Base-by-base conservation (phyloP, 2,329 filamentous ascomycete species). In the Hirsutella minnesotensis region DNA sequence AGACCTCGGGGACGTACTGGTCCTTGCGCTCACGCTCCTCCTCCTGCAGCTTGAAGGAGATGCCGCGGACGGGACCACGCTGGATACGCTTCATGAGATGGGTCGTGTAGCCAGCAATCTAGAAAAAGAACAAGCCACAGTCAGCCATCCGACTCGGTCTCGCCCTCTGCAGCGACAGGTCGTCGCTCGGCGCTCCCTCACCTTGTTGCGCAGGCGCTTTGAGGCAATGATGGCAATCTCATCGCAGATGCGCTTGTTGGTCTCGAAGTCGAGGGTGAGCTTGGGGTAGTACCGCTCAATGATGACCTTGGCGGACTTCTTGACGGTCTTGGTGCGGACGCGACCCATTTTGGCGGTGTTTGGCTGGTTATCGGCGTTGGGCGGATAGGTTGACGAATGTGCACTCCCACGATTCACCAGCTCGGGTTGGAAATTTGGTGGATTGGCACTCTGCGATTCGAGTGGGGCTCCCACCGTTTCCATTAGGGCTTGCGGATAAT, bases 21-120 rank as follows among this genome's bases (percentile, higher is more conserved):
- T 98, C 92, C 86, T 98, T 98, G 69, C 92, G 85, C 77, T 98
- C 92, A 80, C 92, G 87, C 83, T 98, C 92, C 79, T 98, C 92
- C 78, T 98, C 92, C 77, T 98, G 92, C 49, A 98, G 86, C 82
- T 98, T 98, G 89, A 98, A 98, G 72, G 94, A 98, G 75, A 98
- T 98, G 78, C 92, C 92, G 62, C 92, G 94, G 72, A 98, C 92
- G 55, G 92, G 92, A 55, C 92, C 92, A 69, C 92, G 88, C 79
- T 96, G 92, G 62, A 98, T 98, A 73, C 92, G 92, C 83, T 96
- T 96, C 94, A 98, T 98, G 72, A 94, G 69, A 68, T 94, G 88
- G 56, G 92, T 96, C 62, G 90, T 95, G 82, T 95, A 96, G 62
- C 92, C 92, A 64, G 92, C 89, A 75, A 95, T 94, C 86, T 90